Base-by-base conservation (phyloP, 2,329 filamentous ascomycete genomes). In the Xylaria sp. region DNA sequence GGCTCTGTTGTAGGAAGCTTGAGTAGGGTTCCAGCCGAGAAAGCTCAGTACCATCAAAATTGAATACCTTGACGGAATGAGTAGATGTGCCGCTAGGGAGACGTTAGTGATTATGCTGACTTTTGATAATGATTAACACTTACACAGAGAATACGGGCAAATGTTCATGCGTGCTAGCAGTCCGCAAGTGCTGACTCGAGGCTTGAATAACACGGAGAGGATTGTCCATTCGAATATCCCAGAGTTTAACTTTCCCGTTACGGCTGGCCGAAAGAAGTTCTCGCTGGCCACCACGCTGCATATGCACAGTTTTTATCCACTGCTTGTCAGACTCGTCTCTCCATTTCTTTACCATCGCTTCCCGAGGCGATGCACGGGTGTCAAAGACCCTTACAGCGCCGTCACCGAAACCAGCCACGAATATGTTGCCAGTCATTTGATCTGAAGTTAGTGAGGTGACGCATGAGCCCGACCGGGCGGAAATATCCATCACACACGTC, bases 391-490 rank as follows among this genome's bases (percentile, higher is more conserved):
- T 89, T 51, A 99, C 91, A 1, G 94, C 94, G 39, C 96, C 96
- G 76, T 99, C 97, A 19, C 96, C 96, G 76, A 98, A 99, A 2
- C 96, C 96, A 48, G 96, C 96, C 11, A 97, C 92, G 75, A 99
- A 98, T 54, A 98, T 90, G 76, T 98, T 94, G 51, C 96, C 96
- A 61, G 97, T 97, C 81, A 99, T 97, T 84, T 98, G 96, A 80
- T 99, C 96, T 17, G 94, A 97, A 2, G 96, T 98, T 71, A 99
- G 83, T 8, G 94, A 97, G 4, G 96, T 99, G 69, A 99, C 96
- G 79, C 95, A 98, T 17, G 94, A 97, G 39, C 94, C 94, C 0
- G 95, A 98, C 39, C 96, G 91, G 11, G 96, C 96, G 39, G 94
- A 94, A 61, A 99, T 98, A 78, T 99, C 96, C 84, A 91, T 92